Evolutionary conservation across 2,329 filamentous ascomycete species (phyloP), one percentile per base, ranked within the genome.

Genomic region (Mycosphaerelloides madeirae): DNA sequence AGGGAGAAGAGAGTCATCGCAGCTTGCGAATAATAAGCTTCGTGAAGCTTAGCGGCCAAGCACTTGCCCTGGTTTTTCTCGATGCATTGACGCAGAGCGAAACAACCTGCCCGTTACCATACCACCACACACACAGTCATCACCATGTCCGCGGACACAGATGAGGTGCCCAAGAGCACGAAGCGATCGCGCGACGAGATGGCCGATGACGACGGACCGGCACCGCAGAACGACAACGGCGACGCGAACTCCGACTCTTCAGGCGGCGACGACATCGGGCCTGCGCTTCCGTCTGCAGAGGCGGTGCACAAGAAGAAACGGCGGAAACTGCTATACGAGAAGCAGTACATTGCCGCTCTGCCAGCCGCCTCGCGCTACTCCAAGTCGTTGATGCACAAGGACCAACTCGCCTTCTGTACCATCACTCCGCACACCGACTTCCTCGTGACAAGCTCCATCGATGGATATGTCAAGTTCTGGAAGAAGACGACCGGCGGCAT

Each of bases 401-500:
- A 98, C 56, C 89, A 95, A 69, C 71, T 98, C 38, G 80, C 85
- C 45, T 97, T 90, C 60, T 80, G 87, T 52, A 94, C 84, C 11
- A 83, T 95, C 65, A 95, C 94, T 1, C 90, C 90, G 1, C 73
- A 84, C 48, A 96, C 91, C 48, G 93, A 97, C 57, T 98, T 98
- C 63, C 75, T 98, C 29, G 93, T 98, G 51, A 98, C 93, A 1
- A 87, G 86, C 49, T 97, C 93, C 0, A 72, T 87, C 33, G 93
- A 98, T 63, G 94, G 94, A n/a, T 85, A 91, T 1, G 91, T 97
- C 57, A 98, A 98, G 68, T 98, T 98, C 66, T 98, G 93, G 93
- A 98, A 98, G 72, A 98, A 98, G 71, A 79, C 86, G 53, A 44
- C 54, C 9, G 83, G 87, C 28, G 87, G 87, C 1, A 86, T 98